Evolutionary conservation across 2,329 filamentous ascomycete species (phyloP), one percentile per base, ranked within the genome.

Genomic region (Ambrosiella beaveri): DNA sequence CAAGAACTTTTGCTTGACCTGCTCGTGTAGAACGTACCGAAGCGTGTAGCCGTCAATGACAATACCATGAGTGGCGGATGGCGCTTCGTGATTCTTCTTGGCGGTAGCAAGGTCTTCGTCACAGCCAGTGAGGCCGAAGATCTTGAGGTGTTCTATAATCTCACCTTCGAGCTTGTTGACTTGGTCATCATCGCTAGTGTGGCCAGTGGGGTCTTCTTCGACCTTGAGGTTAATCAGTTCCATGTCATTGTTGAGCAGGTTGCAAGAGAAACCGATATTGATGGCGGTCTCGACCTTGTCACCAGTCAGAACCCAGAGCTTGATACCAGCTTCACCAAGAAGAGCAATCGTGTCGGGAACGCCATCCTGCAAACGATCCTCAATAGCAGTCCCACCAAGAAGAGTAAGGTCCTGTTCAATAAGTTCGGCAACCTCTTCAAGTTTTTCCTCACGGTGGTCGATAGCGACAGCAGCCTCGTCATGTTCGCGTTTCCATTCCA

Each of bases 261-360:
- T 98, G 74, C 94, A 98, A 9, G 94, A 98, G 71, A 97, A 98
- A 1, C 93, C 93, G 67, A 98, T 98, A 72, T 98, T 98, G 81
- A 98, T 98, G 59, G 94, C 93, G 27, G 93, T 98, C 72, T 98
- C 93, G 38, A 97, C 91, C 71, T 97, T 98, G 76, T 98, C 93
- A 62, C 94, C 93, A 13, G 93, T 98, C 63, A 98, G 74, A 57
- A 98, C 93, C 93, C 93, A 98, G 7, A 98, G 80, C 71, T 98
- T 98, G 71, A 98, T 96, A 68, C 94, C 94, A 57, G 93, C 93
- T 66, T 89, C 82, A 37, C 85, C 91, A 56, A 98, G 81, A 50
- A 98, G 74, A 55, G 85, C 86, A 65, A 98, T 98, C 0, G 93
- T 91, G 67, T 97, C 93, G 6, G 93, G 93, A 2, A 98, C 93